These are phyloP conservation scores for Taiozyma sp. DNA, from an alignment of 1,139 yeast genomes.

Conservation along the genomic window DNA sequence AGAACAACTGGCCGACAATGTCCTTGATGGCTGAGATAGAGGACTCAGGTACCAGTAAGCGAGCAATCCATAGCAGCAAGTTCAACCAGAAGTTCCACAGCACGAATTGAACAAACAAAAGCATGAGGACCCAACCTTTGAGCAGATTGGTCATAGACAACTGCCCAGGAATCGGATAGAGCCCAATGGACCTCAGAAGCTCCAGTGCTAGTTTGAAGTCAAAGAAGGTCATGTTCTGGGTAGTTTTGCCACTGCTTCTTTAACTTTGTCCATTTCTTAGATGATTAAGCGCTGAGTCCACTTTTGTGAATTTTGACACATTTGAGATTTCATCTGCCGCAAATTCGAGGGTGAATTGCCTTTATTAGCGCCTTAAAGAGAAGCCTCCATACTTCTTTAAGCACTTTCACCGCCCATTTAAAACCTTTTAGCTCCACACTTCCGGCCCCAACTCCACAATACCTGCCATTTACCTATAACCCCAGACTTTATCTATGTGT, in stretches of 20 bases:
- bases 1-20: constrained; percentile 9
- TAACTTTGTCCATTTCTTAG: not conserved
- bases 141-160: constrained; percentile 11
- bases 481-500: not conserved
- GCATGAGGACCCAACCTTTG: constrained; percentile 16
- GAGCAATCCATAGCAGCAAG: constrained; percentile 5
- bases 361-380: too few relatives aligned
- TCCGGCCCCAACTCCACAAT: not conserved
- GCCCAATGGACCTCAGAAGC: constrained; percentile 14
- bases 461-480: not conserved
- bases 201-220: constrained; percentile 9
- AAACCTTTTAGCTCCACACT: too few relatives aligned
- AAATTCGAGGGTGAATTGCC: too few relatives aligned
- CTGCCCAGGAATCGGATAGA: constrained; percentile 16
- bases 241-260: not conserved
- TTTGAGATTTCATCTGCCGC: not conserved
- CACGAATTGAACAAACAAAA: constrained; percentile 7
- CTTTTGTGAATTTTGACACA: not conserved
- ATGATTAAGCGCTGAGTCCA: not conserved
- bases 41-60: constrained; percentile 10
- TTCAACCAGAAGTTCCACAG: constrained; percentile 7
- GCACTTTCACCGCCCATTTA: too few relatives aligned
- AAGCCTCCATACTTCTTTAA: too few relatives aligned
- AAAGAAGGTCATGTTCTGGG: not conserved
- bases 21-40: constrained; percentile 4